Conservation (phyloP, 306 rosid genomes). For the Alnus rubra region DNA sequence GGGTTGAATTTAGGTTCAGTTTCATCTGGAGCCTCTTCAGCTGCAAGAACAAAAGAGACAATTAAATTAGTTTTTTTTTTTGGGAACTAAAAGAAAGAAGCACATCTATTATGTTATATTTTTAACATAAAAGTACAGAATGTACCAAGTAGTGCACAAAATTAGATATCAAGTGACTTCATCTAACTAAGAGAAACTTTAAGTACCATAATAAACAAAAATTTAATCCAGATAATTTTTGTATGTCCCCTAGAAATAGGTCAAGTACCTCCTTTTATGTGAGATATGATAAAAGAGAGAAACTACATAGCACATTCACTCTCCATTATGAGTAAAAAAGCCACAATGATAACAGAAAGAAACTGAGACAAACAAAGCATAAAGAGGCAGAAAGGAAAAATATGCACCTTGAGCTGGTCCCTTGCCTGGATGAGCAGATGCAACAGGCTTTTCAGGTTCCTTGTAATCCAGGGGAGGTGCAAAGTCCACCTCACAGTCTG, state of each 20-base stretch:
- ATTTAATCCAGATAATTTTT: not conserved
- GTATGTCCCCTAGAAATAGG: not conserved
- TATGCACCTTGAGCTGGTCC: constrained; percentile 56
- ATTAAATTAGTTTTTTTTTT: too few species aligned
- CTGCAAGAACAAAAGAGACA: constrained; percentile 34
- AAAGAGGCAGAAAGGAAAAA: constrained; percentile 16
- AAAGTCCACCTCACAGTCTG: constrained; percentile 98
- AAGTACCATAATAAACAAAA: not conserved
- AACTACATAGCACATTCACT: not conserved
- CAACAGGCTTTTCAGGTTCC: constrained; percentile 81
- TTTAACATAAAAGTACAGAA: not conserved
- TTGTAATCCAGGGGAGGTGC: constrained; percentile 99
- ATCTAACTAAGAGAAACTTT: not conserved
- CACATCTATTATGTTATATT: not conserved
- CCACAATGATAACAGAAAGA: constrained; percentile 1
- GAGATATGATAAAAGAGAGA: not conserved
- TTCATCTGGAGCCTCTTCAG: constrained; percentile 60
- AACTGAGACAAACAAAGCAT: constrained; percentile 2
- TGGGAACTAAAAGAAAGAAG: not conserved
- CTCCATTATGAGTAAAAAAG: not conserved
- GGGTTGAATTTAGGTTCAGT: constrained; percentile 82
- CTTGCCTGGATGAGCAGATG: constrained; percentile 50
- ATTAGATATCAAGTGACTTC: not conserved
- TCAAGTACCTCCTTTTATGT: not conserved
- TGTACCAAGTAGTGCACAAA: not conserved